Base-by-base conservation (phyloP, 129 eudicot genomes). In the Gnaphalium uliginosum region DNA sequence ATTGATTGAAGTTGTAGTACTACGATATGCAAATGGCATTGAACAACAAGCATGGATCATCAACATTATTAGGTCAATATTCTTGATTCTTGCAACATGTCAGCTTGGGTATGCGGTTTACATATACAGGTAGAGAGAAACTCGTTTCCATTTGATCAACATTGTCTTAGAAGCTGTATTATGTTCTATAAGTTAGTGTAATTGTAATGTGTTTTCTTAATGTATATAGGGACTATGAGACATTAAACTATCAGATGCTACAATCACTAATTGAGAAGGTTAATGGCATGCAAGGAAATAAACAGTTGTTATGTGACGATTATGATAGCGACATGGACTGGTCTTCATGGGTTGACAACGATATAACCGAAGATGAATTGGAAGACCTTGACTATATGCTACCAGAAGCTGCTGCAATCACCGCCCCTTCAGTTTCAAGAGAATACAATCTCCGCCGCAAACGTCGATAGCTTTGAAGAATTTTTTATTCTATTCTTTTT, bases 161-260 rank as follows among this genome's bases (percentile, higher is more conserved):
- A 21, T 59, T 30, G 4, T 21, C 8, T 21, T 56, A 21, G 53
- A 56, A 10, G 4, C 17, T 59, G 70, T 24, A 51, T 64, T 62
- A 4, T 39, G 53, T 14, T 23, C 11, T 25, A 66, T 13, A 8
- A 62, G 75, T 79, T 51, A 37, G n/a, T 58, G 29, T 32, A 2
- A 24, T 3, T 8, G 22, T 30, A 2, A 24, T 4, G 24, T 4
- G 26, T 22, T 17, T 25, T 26, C 13, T 11, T 21, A 19, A 78
- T 82, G 66, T 25, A 61, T 11, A 79, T 84, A 92, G 98, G 57
- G 96, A 92, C 67, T 87, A 86, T 48, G 98, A 89, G 79, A 81
- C 86, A 30, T 37, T 87, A 71, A 89, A 92, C 73, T 90, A 87
- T 83, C 81, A 83, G 37, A 86, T 89, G 85, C 85, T 92, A 17